Conservation (phyloP, 768 basidiomycete species). For the Leucocoprinus sp. region DNA sequence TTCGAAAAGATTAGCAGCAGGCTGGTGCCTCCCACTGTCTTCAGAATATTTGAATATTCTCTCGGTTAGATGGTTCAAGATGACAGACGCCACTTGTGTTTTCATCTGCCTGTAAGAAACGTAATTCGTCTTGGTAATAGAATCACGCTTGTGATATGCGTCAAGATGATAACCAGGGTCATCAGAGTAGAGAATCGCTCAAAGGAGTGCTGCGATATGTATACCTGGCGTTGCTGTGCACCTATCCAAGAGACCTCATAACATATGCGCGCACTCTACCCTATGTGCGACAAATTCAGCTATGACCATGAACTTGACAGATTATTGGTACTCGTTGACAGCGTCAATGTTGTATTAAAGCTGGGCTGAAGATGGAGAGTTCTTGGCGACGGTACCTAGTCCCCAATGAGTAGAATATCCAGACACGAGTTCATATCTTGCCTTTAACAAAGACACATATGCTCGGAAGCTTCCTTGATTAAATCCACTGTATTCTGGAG, state of each 20-base stretch:
- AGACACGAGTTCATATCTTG: too few relatives aligned
- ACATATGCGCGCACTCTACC: slow-evolving; percentile 94
- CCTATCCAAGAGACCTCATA: slow-evolving; percentile 32
- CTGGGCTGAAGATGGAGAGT: too few relatives aligned
- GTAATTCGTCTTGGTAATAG: slow-evolving; percentile 86
- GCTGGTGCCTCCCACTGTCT: slow-evolving; percentile 79
- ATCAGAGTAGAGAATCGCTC: slow-evolving; percentile 92
- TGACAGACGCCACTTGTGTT: slow-evolving; percentile 94
- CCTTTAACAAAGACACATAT: too few relatives aligned
- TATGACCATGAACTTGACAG: not conserved
- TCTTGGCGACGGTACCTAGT: too few relatives aligned
- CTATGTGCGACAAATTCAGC: slow-evolving; percentile 28
- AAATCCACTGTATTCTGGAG: too few relatives aligned
- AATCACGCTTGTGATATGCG: slow-evolving; percentile 92
- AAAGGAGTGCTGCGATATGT: slow-evolving; percentile 85
- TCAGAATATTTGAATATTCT: slow-evolving; percentile 97
- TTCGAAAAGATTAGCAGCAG: slow-evolving; percentile 90
- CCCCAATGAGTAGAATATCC: too few relatives aligned
- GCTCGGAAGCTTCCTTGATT: too few relatives aligned
- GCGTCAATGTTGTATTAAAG: too few relatives aligned
- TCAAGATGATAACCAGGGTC: slow-evolving; percentile 88
- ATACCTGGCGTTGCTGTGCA: slow-evolving; percentile 87
- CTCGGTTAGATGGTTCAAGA: slow-evolving; percentile 93
- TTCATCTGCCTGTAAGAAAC: slow-evolving; percentile 88
- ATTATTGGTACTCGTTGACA: too few relatives aligned